Conservation (phyloP, 805 yeast genomes). For the Tetrapisispora phaffii region DNA sequence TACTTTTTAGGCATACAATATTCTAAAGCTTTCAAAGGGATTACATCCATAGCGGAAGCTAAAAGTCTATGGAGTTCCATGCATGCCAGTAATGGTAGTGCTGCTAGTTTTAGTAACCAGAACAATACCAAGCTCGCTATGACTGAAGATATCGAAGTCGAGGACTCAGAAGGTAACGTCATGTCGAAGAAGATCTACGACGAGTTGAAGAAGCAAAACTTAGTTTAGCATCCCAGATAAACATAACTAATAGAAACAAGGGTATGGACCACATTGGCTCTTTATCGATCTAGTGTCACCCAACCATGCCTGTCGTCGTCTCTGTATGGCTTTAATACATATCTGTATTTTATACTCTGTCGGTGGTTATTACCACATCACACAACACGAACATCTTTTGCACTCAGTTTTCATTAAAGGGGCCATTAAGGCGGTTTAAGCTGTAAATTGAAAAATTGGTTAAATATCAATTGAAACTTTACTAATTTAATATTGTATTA, state of each 20-base stretch:
- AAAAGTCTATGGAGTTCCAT: slow-evolving; percentile 43
- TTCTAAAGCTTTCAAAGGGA: slow-evolving; percentile 46
- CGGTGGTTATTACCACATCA: not conserved
- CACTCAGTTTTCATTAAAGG: not conserved
- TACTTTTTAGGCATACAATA: slow-evolving; percentile 61
- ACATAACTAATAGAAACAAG: too few species aligned
- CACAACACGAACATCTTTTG: too few species aligned
- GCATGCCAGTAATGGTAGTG: slow-evolving; percentile 9
- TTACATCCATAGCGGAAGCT: slow-evolving; percentile 63
- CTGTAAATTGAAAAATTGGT: not conserved
- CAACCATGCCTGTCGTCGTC: too few species aligned
- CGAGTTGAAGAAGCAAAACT: slow-evolving; percentile 82
- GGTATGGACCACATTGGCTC: too few species aligned
- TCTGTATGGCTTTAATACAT: too few species aligned
- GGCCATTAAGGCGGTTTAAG: too few species aligned
- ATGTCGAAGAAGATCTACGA: slow-evolving; percentile 75
- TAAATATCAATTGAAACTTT: not conserved
- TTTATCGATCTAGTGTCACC: too few species aligned
- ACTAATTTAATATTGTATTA: too few species aligned
- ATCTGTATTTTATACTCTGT: not conserved
- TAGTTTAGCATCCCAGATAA: slow-evolving; percentile 35
- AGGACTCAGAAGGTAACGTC: slow-evolving; percentile 88
- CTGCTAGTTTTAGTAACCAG: too few species aligned
- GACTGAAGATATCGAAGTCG: slow-evolving; percentile 49
- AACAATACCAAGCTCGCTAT: not conserved